Evolutionary conservation across 352 stramenopile species (phyloP).

Genomic region (Thalassiosira exigua): DNA sequence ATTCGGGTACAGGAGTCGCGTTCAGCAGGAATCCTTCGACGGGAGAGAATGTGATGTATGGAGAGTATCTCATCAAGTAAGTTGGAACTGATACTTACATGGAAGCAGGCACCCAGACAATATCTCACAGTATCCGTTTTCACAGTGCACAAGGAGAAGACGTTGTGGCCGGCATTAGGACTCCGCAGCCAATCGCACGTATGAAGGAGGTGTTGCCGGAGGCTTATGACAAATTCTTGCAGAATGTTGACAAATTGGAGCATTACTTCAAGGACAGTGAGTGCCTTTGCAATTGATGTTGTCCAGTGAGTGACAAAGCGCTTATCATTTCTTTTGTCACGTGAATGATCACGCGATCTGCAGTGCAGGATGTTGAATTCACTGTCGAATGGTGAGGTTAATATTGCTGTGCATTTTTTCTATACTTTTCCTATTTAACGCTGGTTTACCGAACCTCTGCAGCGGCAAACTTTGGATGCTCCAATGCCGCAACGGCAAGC

Average conservation of each 20-base stretch:
- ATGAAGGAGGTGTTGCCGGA: constrained; percentile 75
- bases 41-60: constrained; percentile 80
- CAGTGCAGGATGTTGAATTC: constrained; percentile 88
- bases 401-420: no score
- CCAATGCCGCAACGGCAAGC: constrained; percentile 84
- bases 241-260: constrained; percentile 79
- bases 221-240: constrained; percentile 81
- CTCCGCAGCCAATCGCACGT: constrained; percentile 75
- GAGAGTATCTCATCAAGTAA: constrained; percentile 84
- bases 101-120: no score
- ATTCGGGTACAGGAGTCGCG: constrained; percentile 76
- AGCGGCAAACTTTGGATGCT: constrained; percentile 87
- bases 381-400: no score
- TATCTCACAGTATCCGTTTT: no score
- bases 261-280: constrained; percentile 81
- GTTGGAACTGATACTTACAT: no score
- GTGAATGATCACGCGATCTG: no score
- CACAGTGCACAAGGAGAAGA: constrained; percentile 78
- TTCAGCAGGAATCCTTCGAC: constrained; percentile 84
- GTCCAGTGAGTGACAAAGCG: no score
- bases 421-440: no score
- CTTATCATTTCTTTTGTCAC: no score
- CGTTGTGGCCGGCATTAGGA: constrained; percentile 87
- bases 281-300: no score
- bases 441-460: no score